phyloP scores from a whole-genome alignment of 306 rosid genomes.

The Potentilla sterilis region DNA sequence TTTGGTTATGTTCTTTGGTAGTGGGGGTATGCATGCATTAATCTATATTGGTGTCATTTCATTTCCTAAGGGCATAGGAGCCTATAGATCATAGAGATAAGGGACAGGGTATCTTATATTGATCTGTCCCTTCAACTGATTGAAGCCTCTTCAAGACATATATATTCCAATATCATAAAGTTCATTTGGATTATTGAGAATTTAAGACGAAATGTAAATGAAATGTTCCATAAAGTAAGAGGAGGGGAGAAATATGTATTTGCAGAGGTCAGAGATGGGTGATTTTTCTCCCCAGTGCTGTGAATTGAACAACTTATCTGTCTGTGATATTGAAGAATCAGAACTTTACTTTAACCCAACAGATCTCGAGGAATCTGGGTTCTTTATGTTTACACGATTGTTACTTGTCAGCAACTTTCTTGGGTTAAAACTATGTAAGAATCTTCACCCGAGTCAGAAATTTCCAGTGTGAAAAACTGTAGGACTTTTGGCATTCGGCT shows the following conservation, averaged over 20 bases:
- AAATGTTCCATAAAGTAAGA: not conserved
- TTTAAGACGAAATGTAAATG: not conserved
- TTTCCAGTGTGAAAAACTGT: not conserved
- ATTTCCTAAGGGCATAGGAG: not conserved
- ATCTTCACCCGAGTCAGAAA: not conserved
- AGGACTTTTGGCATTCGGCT: not conserved
- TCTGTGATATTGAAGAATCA: not conserved
- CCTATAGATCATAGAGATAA: not conserved
- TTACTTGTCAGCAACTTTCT: not conserved
- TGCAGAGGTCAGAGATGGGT: not conserved
- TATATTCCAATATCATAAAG: not conserved
- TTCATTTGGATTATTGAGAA: conserved; percentile 5
- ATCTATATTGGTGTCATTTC: conserved; percentile 7
- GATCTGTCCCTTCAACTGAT: conserved; percentile 12
- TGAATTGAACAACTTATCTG: not conserved
- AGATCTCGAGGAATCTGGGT: not conserved
- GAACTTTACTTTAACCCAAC: conserved; percentile 1
- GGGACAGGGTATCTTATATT: conserved; percentile 8
- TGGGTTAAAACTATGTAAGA: not conserved
- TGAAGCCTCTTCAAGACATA: conserved; percentile 3
- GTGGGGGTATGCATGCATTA: not conserved
- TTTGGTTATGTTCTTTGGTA: not conserved
- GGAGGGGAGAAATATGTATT: not conserved
- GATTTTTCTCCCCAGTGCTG: not conserved
- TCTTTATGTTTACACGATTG: not conserved